These are phyloP conservation scores for Volvox africanus DNA, from an alignment of 139 green algal genomes.

Conservation along the genomic window DNA sequence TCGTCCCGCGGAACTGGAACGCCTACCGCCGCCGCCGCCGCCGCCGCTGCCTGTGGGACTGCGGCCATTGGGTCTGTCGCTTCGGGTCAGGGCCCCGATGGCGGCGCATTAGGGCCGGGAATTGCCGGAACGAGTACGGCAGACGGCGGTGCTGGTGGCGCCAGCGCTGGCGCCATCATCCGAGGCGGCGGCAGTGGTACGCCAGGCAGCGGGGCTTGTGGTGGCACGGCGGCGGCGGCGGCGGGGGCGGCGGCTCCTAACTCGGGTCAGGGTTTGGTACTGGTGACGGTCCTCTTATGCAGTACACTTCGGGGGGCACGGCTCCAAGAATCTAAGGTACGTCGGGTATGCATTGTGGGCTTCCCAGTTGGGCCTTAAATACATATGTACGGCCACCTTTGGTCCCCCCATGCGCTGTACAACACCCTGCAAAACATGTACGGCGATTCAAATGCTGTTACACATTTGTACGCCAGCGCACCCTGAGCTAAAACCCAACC, in stretches of 20 bases:
- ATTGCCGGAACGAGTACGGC: neutral
- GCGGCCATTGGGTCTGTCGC: neutral
- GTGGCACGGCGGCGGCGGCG: conserved; percentile 79
- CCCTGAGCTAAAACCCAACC: too few species aligned
- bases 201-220: neutral
- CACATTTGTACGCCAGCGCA: too few species aligned
- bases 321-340: conserved; percentile 74
- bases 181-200: neutral
- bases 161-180: too few species aligned
- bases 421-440: too few species aligned
- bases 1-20: neutral
- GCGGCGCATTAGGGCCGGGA: neutral
- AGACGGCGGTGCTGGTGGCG: neutral
- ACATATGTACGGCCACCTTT: too few species aligned
- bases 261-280: conserved; percentile 73
- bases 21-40: neutral
- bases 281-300: conserved; percentile 89
- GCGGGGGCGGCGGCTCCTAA: conserved; percentile 68
- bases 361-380: too few species aligned
- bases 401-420: too few species aligned
- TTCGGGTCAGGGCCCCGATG: neutral
- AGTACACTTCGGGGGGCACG: conserved; percentile 78
- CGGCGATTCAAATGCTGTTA: too few species aligned
- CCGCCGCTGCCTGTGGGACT: neutral
- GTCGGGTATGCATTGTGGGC: neutral